Conservation (phyloP, 805 yeast species). For the Candida nonsorbophila region DNA sequence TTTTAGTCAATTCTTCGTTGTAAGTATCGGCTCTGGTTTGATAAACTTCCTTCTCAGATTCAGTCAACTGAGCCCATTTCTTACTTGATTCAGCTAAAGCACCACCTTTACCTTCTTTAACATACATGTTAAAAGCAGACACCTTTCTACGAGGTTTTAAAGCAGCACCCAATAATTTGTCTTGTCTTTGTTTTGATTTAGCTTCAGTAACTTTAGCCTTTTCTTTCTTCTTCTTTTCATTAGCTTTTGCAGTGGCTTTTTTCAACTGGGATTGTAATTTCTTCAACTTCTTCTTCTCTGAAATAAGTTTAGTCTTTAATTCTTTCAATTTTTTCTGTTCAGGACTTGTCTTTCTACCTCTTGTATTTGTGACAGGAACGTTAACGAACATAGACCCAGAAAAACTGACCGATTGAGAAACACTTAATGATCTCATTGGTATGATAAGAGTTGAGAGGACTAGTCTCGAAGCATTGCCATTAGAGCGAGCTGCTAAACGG, state of each 20-base stretch:
- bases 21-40: constrained; percentile 19
- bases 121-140: constrained; percentile 8
- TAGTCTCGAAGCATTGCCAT: too few relatives aligned
- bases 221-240: constrained; percentile 11
- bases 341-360: too few relatives aligned
- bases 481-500: too few relatives aligned
- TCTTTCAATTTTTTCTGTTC: constrained; percentile 2
- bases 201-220: constrained; percentile 12
- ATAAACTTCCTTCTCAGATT: constrained; percentile 21
- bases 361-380: too few relatives aligned
- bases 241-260: constrained; percentile 11
- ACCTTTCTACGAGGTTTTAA: constrained; percentile 6
- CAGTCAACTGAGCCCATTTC: constrained; percentile 22
- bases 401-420: too few relatives aligned
- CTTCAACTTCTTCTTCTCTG: constrained; percentile 12
- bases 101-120: constrained; percentile 6
- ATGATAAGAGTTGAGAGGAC: too few relatives aligned
- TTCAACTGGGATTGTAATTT: constrained; percentile 13
- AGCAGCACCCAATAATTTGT: constrained; percentile 6
- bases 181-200: constrained; percentile 13
- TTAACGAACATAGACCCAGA: too few relatives aligned
- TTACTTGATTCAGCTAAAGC: constrained; percentile 3
- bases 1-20: constrained; percentile 18
- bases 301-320: constrained; percentile 4
- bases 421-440: too few relatives aligned